Percentiles rank a stretch among this genome's conserved stretches.
Evolutionary conservation across 2,329 filamentous ascomycete genomes (phyloP).

Genomic region (Eutypa lata): DNA sequence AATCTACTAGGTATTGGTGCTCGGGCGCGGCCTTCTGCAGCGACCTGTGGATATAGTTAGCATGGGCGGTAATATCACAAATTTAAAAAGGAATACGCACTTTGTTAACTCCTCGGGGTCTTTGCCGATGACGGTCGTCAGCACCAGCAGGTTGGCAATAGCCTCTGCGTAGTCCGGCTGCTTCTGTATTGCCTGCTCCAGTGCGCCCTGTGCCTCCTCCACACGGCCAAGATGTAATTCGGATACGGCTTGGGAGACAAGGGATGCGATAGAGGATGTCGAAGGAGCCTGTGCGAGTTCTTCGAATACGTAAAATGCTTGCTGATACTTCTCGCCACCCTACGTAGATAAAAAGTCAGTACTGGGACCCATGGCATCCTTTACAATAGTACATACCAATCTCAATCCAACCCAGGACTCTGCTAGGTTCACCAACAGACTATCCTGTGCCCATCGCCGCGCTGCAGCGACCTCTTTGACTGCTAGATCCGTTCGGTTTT

Average conservation of each 20-base stretch:
- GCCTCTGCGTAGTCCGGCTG: slow-evolving; percentile 69
- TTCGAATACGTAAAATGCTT: slow-evolving; percentile 96
- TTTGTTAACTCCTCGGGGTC: slow-evolving; percentile 58
- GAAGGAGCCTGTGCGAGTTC: slow-evolving; percentile 87
- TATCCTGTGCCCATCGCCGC: slow-evolving; percentile 93
- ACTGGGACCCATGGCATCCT: neutral
- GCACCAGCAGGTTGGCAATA: slow-evolving; percentile 78
- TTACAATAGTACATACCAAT: slow-evolving; percentile 54
- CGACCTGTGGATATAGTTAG: slow-evolving; percentile 35
- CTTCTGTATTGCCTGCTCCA: slow-evolving; percentile 76
- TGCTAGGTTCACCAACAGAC: slow-evolving; percentile 85
- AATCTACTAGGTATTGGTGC: slow-evolving; percentile 69
- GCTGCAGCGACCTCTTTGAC: slow-evolving; percentile 84
- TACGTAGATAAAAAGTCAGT: slow-evolving; percentile 36
- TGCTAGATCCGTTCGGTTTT: slow-evolving; percentile 88
- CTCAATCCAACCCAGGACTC: slow-evolving; percentile 93
- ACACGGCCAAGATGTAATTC: slow-evolving; percentile 86
- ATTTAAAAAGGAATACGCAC: slow-evolving; percentile 42
- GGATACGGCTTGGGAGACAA: slow-evolving; percentile 85
- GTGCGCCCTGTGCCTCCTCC: slow-evolving; percentile 83
- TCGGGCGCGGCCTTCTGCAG: slow-evolving; percentile 59
- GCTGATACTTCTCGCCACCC: slow-evolving; percentile 95
- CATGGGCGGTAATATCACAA: slow-evolving; percentile 2
- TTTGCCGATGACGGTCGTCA: slow-evolving; percentile 75
- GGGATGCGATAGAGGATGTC: slow-evolving; percentile 69